Evolutionary conservation across 208 protist species (phyloP), one percentile per base, ranked within the genome.

Genomic region (Trypanosoma scelopori): DNA sequence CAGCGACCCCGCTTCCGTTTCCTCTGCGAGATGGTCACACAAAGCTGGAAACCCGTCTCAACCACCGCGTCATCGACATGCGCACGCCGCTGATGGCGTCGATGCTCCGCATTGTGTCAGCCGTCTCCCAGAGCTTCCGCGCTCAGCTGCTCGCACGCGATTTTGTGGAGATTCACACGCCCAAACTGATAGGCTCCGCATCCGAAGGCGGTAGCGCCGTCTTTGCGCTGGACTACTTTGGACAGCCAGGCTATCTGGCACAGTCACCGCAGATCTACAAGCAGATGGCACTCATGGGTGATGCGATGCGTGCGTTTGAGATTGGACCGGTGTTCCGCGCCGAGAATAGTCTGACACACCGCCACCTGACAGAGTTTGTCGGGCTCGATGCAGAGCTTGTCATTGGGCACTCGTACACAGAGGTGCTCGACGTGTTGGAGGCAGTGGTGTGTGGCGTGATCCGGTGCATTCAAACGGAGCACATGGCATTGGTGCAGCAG

Each of bases 221-320:
- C 11, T 94, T 94, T 68, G 49, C 70, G 18, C 74, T 95, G 6
- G 66, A 91, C 32, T 96, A 96, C 74, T 94, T 97, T 65, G 69
- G 64, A 23, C 65, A 76, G 30, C 23, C 56, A 2, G 98, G 97
- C 0, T 99, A 87, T 75, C 79, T 99, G 0, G 98, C 98, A 20
- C 98, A 99, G 87, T 98, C 95, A 1, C 98, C 98, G 43, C 98
- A 99, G 91, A 88, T 99, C 20, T 99, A 99, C 87, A 99, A 99
- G 82, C 98, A 99, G 81, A 99, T 99, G 98, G 82, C 90, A 28
- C 81, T 99, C 20, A 84, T 84, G 72, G 89, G 90, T 25, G 98
- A 99, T 74, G 82, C 98, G 13, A 84, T 95, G 57, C 78, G 90
- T 15, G 93, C 97, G 28, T 98, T 96, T 68, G 95, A 99, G 78